phyloP scores from a whole-genome alignment of 1,139 yeast species.

The Suhomyces bribrorum region DNA sequence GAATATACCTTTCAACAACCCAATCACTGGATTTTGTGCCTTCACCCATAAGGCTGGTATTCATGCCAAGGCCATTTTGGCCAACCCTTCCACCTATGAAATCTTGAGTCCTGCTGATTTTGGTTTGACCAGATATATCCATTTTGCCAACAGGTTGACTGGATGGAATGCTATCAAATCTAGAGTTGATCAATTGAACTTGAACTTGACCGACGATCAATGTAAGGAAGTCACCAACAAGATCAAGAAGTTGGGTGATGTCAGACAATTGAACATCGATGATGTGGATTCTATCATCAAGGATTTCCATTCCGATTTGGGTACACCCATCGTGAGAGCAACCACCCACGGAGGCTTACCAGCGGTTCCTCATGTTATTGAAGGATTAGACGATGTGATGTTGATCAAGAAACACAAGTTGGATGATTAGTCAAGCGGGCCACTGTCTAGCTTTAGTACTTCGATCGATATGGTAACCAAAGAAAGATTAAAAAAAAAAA shows the following conservation, averaged over 20 bases:
- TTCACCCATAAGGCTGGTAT: constrained; percentile 99
- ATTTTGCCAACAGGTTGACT: constrained; percentile 95
- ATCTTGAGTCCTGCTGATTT: constrained; percentile 92
- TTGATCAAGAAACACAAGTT: constrained; percentile 11
- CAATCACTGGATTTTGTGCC: constrained; percentile 98
- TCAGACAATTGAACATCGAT: constrained; percentile 90
- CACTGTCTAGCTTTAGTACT: too few relatives aligned
- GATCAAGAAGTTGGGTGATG: constrained; percentile 93
- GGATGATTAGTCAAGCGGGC: too few relatives aligned
- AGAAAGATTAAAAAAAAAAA: background rate
- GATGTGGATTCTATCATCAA: constrained; percentile 97
- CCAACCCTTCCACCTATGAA: constrained; percentile 97
- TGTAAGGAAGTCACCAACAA: constrained; percentile 91
- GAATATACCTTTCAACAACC: constrained; percentile 96
- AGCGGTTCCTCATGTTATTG: constrained; percentile 22
- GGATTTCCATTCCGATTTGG: constrained; percentile 78
- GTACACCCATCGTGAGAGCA: constrained; percentile 30
- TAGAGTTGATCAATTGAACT: constrained; percentile 94
- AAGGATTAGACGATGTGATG: constrained; percentile 19
- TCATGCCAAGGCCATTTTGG: constrained; percentile 97
- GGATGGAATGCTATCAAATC: constrained; percentile 99
- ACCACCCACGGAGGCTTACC: constrained; percentile 14
- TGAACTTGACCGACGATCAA: constrained; percentile 87
- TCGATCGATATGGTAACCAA: too few relatives aligned
- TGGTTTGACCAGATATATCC: constrained; percentile 93